These are phyloP conservation scores for Coriolopsis trogii DNA, from an alignment of 1,284 basidiomycete species.

Conservation along the genomic window DNA sequence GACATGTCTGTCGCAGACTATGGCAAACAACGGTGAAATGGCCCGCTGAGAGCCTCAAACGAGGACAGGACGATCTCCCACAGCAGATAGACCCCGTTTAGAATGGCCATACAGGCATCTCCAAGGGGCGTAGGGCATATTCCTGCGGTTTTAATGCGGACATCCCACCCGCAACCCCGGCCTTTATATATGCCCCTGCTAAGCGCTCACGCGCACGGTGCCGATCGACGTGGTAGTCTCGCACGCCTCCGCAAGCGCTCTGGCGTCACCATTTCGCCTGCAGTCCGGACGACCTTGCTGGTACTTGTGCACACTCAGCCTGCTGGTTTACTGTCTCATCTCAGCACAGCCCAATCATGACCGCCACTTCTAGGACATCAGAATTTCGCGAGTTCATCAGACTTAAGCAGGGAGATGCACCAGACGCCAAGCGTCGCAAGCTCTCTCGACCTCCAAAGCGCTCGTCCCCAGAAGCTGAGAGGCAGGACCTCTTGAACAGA, in stretches of 20 bases:
- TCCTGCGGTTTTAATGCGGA: slow-evolving; percentile 7
- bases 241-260: neutral
- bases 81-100: slow-evolving; percentile 32
- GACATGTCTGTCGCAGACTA: slow-evolving; percentile 69
- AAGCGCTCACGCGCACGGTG: neutral
- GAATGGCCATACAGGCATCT: slow-evolving; percentile 18
- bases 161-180: slow-evolving; percentile 20
- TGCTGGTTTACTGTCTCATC: neutral
- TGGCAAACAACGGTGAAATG: slow-evolving; percentile 59
- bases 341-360: slow-evolving; percentile 19
- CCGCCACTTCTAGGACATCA: slow-evolving; percentile 50
- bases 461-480: slow-evolving; percentile 35
- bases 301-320: slow-evolving; percentile 14
- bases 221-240: neutral
- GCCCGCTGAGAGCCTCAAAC: slow-evolving; percentile 73
- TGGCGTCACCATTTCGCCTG: neutral
- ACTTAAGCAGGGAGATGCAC: slow-evolving; percentile 45
- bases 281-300: neutral
- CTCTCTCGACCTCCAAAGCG: slow-evolving; percentile 39
- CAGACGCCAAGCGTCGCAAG: slow-evolving; percentile 57
- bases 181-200: slow-evolving; percentile 8
- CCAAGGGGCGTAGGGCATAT: slow-evolving; percentile 31
- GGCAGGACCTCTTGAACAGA: slow-evolving; percentile 52
- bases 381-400: slow-evolving; percentile 59
- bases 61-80: slow-evolving; percentile 52